Evolutionary conservation across 2,329 filamentous ascomycete genomes (phyloP).

Genomic region (Trichoderma brevicompactum): DNA sequence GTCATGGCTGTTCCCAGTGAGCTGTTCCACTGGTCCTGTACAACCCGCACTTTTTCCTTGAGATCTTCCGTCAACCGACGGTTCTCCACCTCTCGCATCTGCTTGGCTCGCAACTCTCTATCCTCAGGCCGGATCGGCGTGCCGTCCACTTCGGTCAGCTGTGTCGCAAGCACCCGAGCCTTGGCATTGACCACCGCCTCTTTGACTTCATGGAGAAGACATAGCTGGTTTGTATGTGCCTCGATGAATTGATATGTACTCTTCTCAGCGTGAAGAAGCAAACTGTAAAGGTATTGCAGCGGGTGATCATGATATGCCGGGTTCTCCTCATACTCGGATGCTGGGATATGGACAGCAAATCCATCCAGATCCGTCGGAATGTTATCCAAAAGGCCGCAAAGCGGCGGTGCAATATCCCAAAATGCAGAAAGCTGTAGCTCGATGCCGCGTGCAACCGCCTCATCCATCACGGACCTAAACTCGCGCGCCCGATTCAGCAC

Average conservation of each 20-base stretch:
- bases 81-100: constrained; percentile 69
- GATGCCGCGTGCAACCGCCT: constrained; percentile 84
- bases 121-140: constrained; percentile 41
- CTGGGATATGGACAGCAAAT: constrained; percentile 78
- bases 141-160: constrained; percentile 53
- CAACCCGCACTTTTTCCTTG: constrained; percentile 89
- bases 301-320: constrained; percentile 80
- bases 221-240: constrained; percentile 87
- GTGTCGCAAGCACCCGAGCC: constrained; percentile 68
- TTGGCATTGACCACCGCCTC: constrained; percentile 74
- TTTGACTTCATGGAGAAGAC: constrained; percentile 87
- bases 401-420: constrained; percentile 92
- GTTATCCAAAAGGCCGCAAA: constrained; percentile 77
- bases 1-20: constrained; percentile 80
- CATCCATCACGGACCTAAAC: constrained; percentile 78
- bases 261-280: constrained; percentile 86
- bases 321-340: constrained; percentile 82
- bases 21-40: constrained; percentile 89
- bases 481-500: constrained; percentile 73
- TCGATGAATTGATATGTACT: constrained; percentile 97
- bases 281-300: constrained; percentile 84
- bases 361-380: constrained; percentile 64
- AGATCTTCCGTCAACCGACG: constrained; percentile 77
- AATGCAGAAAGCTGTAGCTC: constrained; percentile 92
- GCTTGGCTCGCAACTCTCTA: constrained; percentile 50